phyloP scores from a whole-genome alignment of 164 flowering plant species.

The Nymphaea colorata region DNA sequence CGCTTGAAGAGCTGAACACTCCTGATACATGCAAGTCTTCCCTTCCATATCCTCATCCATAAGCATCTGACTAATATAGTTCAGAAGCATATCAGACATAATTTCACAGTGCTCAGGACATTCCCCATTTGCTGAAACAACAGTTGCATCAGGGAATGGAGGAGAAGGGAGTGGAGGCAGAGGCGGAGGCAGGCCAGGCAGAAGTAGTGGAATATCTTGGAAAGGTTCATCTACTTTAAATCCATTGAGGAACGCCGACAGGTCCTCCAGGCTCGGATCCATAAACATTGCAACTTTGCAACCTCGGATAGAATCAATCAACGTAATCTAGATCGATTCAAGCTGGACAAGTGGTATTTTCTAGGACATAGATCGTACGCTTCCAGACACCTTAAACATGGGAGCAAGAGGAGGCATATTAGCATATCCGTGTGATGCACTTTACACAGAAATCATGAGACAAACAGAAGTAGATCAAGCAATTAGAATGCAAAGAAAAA shows the following conservation, averaged over 20 bases:
- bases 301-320: neutral
- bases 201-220: neutral
- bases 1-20: conserved; percentile 72
- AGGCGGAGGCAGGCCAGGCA: neutral
- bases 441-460: neutral
- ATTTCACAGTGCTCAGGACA: conserved; percentile 48
- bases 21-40: conserved; percentile 62
- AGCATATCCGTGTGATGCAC: neutral
- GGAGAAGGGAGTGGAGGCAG: conserved; percentile 3
- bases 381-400: neutral
- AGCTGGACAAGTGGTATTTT: neutral
- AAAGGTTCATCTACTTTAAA: conserved; percentile 11
- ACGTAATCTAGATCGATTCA: neutral
- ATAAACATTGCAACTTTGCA: conserved; percentile 8
- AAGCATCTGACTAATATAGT: conserved; percentile 66
- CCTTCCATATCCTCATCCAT: conserved; percentile 96
- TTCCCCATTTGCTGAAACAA: conserved; percentile 22
- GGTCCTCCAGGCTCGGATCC: conserved; percentile 25
- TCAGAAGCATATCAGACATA: conserved; percentile 61
- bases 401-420: neutral
- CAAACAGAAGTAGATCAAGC: no score
- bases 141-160: neutral
- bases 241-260: conserved; percentile 15
- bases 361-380: neutral
- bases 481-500: no score